Evolutionary conservation across 331 rosid genomes (phyloP), one percentile per base, ranked within the genome.

Genomic region (Prunus yedoensis): DNA sequence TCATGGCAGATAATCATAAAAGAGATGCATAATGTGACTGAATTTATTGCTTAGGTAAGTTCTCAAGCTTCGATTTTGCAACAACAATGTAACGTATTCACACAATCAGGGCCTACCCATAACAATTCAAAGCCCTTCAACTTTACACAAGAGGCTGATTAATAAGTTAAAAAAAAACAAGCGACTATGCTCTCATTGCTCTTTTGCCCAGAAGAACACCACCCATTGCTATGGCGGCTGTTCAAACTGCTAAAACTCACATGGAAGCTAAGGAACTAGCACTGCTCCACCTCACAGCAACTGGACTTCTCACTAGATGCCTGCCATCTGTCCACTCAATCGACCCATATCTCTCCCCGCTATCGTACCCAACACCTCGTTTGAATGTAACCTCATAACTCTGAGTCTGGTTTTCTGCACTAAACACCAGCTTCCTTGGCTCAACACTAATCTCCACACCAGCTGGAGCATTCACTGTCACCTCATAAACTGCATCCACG

Each of bases 311-410:
- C 66, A 94, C 96, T 43, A 2, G 17, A 78, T 92, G 92, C 61
- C 57, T 80, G 71, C 97, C 96, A 72, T 94, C 91, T 35, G 66
- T 81, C 99, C 97, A 94, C 83, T 89, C 92, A 75, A 94, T 74
- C 1, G 93, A 86, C 15, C 99, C 99, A 32, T 74, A 90, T 70
- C 86, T 83, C 18, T 79, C 70, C 58, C 85, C 75, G 30, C 51
- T 41, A 51, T 58, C 71, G 62, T 64, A 53, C 23, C 76, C 81
- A 71, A 68, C 32, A 23, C 88, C 79, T 18, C 66, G 80, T 1
- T 76, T 61, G 65, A 94, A 87, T 4, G 90, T 83, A 32, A 90
- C 73, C 85, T 88, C 97, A 63, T 85, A 94, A 0, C 80, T 62
- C 25, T 78, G 89, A 2, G 88, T 89, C 77, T 79, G 81, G 68